phyloP scores from a whole-genome alignment of 371 early-diverging fungal genomes.

The Apophysomyces trapeziformis region DNA sequence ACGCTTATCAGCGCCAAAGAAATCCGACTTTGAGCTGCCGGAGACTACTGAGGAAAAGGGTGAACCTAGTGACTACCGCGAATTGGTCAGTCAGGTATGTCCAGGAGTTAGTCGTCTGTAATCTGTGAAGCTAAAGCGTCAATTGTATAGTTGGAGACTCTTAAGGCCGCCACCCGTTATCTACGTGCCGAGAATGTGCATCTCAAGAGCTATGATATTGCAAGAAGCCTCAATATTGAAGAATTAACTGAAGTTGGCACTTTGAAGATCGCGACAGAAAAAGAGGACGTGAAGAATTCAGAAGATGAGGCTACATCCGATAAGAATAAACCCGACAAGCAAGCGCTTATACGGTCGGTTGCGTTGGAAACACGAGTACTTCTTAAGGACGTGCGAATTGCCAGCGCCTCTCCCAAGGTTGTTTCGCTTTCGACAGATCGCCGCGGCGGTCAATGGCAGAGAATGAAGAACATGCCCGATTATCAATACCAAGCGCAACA shows the following conservation, averaged over 20 bases:
- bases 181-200: constrained; percentile 83
- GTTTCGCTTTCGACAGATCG: constrained; percentile 48
- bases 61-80: constrained; percentile 20
- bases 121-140: background rate
- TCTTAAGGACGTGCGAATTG: constrained; percentile 52
- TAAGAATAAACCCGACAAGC: constrained; percentile 35
- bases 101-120: background rate
- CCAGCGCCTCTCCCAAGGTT: constrained; percentile 60
- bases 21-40: constrained; percentile 27
- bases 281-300: constrained; percentile 6
- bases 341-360: constrained; percentile 20
- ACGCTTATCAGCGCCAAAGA: constrained; percentile 38
- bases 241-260: constrained; percentile 17
- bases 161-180: constrained; percentile 76
- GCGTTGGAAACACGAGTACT: constrained; percentile 43
- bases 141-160: constrained; percentile 56
- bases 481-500: constrained; percentile 79
- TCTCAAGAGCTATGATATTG: constrained; percentile 64
- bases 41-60: constrained; percentile 7
- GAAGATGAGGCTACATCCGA: constrained; percentile 9
- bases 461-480: constrained; percentile 60
- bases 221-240: constrained; percentile 44
- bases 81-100: constrained; percentile 22
- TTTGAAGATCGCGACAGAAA: constrained; percentile 8
- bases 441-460: constrained; percentile 55